A percentile compares a stretch with the other conserved stretches of the same genome.
phyloP scores from a whole-genome alignment of 2,329 filamentous ascomycete genomes.

The Fusarium cyanostomum region DNA sequence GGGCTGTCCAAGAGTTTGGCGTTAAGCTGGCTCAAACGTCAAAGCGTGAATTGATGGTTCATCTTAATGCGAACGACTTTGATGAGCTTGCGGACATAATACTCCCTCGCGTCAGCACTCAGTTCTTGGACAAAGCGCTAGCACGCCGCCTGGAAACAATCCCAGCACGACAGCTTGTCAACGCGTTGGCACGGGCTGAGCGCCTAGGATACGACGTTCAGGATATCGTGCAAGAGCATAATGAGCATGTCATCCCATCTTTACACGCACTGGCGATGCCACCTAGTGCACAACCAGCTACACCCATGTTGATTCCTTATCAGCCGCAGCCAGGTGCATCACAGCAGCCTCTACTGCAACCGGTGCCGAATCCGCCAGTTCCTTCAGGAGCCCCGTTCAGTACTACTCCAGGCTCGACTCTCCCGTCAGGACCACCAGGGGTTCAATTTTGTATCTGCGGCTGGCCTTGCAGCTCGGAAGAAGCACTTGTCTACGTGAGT shows the following conservation, averaged over 20 bases:
- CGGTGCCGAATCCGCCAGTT: background rate
- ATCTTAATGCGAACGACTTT: conserved; percentile 53
- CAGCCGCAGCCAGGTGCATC: conserved; percentile 9
- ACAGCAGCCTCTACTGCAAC: background rate
- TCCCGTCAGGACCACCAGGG: conserved; percentile 1
- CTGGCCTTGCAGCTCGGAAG: conserved; percentile 48
- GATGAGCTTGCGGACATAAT: conserved; percentile 57
- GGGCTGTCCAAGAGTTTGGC: conserved; percentile 58
- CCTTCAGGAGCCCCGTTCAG: conserved; percentile 15
- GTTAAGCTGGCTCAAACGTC: conserved; percentile 52
- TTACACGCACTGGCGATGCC: conserved; percentile 26
- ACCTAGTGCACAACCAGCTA: conserved; percentile 4
- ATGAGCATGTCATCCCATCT: conserved; percentile 53
- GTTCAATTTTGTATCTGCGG: conserved; percentile 46
- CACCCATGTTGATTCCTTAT: conserved; percentile 1
- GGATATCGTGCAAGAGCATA: conserved; percentile 57
- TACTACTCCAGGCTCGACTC: background rate
- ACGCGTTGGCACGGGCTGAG: conserved; percentile 65
- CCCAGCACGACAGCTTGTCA: conserved; percentile 63
- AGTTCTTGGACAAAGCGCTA: conserved; percentile 63
- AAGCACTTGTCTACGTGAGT: conserved; percentile 48
- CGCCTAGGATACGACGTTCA: conserved; percentile 64
- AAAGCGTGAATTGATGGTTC: conserved; percentile 53
- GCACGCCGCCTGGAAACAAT: conserved; percentile 63
- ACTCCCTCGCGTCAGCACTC: conserved; percentile 56